These are phyloP conservation scores for Dendryphion nanum DNA, from an alignment of 2,329 filamentous ascomycete species.

Conservation along the genomic window DNA sequence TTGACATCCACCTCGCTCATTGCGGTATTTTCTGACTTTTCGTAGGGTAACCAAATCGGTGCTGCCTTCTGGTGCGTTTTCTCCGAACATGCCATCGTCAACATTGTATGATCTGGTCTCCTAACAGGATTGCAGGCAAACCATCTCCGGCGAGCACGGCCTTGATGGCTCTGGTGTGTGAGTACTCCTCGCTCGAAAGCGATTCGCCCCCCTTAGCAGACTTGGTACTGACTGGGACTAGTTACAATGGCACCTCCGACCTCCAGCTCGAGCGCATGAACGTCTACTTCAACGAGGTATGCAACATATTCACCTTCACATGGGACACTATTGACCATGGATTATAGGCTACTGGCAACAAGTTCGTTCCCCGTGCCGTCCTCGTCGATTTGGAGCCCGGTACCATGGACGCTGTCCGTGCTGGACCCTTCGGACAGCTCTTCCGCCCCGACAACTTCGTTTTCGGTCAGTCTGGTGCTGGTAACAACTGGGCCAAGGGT, in stretches of 20 bases:
- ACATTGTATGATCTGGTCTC: too few relatives aligned
- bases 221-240: conserved; percentile 44
- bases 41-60: conserved; percentile 99
- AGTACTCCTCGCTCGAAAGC: too few relatives aligned
- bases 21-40: conserved; percentile 28
- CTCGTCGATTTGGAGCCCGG: conserved; percentile 99
- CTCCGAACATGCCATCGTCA: background rate
- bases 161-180: conserved; percentile 97
- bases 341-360: conserved; percentile 93
- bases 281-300: conserved; percentile 96
- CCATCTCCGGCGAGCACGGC: conserved; percentile 72
- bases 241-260: conserved; percentile 97
- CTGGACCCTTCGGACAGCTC: conserved; percentile 96
- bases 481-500: conserved; percentile 99
- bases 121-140: conserved; percentile 44
- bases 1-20: conserved; percentile 22
- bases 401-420: conserved; percentile 99
- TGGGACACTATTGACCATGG: conserved; percentile 19
- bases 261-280: conserved; percentile 99
- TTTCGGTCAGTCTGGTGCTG: conserved; percentile 98
- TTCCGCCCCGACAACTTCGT: conserved; percentile 99
- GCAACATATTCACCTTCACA: conserved; percentile 22
- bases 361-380: conserved; percentile 98
- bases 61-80: conserved; percentile 90
- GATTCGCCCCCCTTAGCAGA: background rate